Evolutionary conservation across 2,329 filamentous ascomycete genomes (phyloP).

Genomic region (Aureobasidium melanogenum): DNA sequence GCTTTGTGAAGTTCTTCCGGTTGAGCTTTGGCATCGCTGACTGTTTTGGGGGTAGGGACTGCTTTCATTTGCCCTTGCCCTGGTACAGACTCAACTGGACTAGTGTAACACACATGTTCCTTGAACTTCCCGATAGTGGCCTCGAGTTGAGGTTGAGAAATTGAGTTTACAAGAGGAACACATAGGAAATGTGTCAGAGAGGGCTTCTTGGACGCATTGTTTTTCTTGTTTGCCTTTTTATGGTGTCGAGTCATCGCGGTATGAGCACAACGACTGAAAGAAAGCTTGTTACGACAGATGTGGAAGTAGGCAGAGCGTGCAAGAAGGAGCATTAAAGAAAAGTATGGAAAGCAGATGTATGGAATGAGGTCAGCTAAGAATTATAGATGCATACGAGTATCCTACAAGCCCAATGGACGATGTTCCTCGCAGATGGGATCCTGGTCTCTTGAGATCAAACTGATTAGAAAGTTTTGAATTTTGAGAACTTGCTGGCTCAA

Average conservation of each 20-base stretch:
- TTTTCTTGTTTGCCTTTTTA: not conserved
- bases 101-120: slow-evolving; percentile 4
- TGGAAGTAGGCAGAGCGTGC: not conserved
- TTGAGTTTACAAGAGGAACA: slow-evolving; percentile 57
- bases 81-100: not conserved
- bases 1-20: not conserved
- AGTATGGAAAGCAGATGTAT: too few relatives aligned
- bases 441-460: too few relatives aligned
- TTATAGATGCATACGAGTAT: not conserved
- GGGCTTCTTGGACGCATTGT: slow-evolving; percentile 28
- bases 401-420: not conserved
- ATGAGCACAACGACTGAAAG: not conserved
- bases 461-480: too few relatives aligned
- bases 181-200: slow-evolving; percentile 66
- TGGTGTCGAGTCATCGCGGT: not conserved
- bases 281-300: not conserved
- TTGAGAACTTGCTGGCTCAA: not conserved
- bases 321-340: not conserved
- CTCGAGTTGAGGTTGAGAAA: slow-evolving; percentile 57
- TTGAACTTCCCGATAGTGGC: slow-evolving; percentile 16
- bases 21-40: not conserved
- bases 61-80: not conserved
- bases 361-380: not conserved
- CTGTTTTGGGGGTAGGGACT: not conserved
- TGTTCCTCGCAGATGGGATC: too few relatives aligned